These are phyloP conservation scores for Cutaneotrichosporon cavernicola DNA, from an alignment of 1,284 basidiomycete species.

Conservation along the genomic window DNA sequence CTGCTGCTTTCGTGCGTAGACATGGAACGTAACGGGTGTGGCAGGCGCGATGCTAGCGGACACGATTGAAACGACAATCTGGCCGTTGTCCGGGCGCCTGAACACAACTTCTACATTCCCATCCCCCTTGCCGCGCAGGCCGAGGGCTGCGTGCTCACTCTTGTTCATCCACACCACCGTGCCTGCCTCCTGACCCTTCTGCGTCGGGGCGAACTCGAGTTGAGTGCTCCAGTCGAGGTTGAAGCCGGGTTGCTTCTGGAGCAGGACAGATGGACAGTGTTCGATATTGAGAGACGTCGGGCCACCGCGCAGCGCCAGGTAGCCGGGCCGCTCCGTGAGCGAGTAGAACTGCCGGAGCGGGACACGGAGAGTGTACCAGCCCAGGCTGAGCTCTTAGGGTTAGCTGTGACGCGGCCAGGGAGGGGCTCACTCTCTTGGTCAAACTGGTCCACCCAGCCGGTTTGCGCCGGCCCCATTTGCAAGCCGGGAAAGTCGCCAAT, in stretches of 20 bases:
- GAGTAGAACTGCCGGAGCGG: conserved; percentile 16
- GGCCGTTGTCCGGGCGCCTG: background rate
- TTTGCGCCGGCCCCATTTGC: too few relatives aligned
- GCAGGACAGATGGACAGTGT: conserved; percentile 23
- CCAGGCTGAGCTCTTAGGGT: conserved; percentile 13
- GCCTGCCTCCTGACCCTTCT: conserved; percentile 26
- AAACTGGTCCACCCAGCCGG: background rate
- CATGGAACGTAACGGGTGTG: too few relatives aligned
- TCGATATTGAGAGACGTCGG: conserved; percentile 23
- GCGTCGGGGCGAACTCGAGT: conserved; percentile 20
- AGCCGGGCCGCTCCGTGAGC: background rate
- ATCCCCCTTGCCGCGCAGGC: background rate
- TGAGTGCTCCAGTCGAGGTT: conserved; percentile 16
- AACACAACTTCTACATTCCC: background rate
- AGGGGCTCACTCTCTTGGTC: too few relatives aligned
- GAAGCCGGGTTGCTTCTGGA: conserved; percentile 27
- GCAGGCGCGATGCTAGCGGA: too few relatives aligned
- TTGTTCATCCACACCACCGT: conserved; percentile 22
- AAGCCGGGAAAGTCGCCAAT: conserved; percentile 3
- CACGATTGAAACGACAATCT: too few relatives aligned
- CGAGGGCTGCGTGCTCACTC: background rate
- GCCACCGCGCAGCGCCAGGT: conserved; percentile 6
- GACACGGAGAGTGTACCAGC: conserved; percentile 27
- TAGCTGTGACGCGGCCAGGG: background rate
- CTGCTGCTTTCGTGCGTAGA: too few relatives aligned